Conservation (phyloP, 306 rosid genomes). For the Corylus americana region DNA sequence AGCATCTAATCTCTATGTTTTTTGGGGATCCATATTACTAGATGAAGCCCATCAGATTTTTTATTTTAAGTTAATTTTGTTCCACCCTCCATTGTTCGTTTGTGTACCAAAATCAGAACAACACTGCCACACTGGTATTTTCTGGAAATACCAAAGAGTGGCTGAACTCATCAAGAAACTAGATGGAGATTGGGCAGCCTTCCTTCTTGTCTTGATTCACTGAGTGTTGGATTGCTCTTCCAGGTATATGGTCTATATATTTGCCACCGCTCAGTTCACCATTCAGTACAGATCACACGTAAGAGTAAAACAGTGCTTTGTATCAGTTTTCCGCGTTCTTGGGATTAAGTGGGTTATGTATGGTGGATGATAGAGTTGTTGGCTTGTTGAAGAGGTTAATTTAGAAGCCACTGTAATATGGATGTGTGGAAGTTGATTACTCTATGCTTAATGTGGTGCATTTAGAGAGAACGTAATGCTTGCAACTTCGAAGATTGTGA, state of each 20-base stretch:
- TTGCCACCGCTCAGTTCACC: background rate
- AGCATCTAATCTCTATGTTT: background rate
- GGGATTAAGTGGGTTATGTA: no score
- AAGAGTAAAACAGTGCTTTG: background rate
- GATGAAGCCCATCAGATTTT: background rate
- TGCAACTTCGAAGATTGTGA: no score
- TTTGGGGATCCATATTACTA: background rate
- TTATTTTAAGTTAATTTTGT: background rate
- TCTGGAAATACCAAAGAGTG: background rate
- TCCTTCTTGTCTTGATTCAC: background rate
- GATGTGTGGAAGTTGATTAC: no score
- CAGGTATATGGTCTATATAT: background rate
- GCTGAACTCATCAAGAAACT: background rate
- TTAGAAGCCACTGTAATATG: no score
- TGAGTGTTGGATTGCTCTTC: background rate
- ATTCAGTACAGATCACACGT: background rate
- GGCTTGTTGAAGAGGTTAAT: no score
- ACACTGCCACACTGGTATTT: background rate
- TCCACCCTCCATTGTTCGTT: background rate
- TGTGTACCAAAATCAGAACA: background rate
- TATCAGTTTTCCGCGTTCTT: background rate
- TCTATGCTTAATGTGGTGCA: no score
- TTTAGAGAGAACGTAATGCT: no score
- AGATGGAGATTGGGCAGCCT: background rate
- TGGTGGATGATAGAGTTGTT: no score